Evolutionary conservation across 129 eudicot species (phyloP).

Genomic region (Escallonia herrerae): DNA sequence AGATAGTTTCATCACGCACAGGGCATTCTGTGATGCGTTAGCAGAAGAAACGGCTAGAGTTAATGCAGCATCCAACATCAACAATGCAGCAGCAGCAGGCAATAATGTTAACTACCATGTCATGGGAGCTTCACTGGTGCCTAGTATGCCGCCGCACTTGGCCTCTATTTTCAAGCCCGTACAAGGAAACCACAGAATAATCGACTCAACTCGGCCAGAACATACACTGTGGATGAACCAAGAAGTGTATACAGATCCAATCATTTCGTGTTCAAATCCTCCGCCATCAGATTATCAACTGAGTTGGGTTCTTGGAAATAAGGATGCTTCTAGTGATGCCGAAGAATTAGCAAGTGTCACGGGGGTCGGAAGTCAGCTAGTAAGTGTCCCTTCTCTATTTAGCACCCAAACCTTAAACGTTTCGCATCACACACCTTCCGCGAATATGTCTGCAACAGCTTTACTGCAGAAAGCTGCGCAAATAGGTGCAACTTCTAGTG

Average conservation of each 20-base stretch:
- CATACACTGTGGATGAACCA: conserved; percentile 53
- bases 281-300: conserved; percentile 31
- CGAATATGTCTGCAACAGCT: conserved; percentile 79
- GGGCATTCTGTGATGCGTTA: conserved; percentile 89
- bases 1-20: conserved; percentile 90
- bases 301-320: conserved; percentile 44
- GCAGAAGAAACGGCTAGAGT: conserved; percentile 92
- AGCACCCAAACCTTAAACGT: conserved; percentile 26
- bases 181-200: conserved; percentile 24
- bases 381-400: conserved; percentile 53
- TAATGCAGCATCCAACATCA: conserved; percentile 63
- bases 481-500: conserved; percentile 63
- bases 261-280: conserved; percentile 25
- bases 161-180: conserved; percentile 64
- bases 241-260: conserved; percentile 16
- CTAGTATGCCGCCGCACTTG: conserved; percentile 48
- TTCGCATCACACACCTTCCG: conserved; percentile 25
- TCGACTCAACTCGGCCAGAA: conserved; percentile 29
- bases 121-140: conserved; percentile 51
- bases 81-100: conserved; percentile 24
- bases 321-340: conserved; percentile 8
- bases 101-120: conserved; percentile 54
- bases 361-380: conserved; percentile 12
- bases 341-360: conserved; percentile 5
- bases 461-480: conserved; percentile 86